Percentiles rank a stretch among this genome's conserved stretches.
These are phyloP conservation scores for Scedosporium apiospermum DNA, from an alignment of 2,329 filamentous ascomycete species.

Conservation along the genomic window DNA sequence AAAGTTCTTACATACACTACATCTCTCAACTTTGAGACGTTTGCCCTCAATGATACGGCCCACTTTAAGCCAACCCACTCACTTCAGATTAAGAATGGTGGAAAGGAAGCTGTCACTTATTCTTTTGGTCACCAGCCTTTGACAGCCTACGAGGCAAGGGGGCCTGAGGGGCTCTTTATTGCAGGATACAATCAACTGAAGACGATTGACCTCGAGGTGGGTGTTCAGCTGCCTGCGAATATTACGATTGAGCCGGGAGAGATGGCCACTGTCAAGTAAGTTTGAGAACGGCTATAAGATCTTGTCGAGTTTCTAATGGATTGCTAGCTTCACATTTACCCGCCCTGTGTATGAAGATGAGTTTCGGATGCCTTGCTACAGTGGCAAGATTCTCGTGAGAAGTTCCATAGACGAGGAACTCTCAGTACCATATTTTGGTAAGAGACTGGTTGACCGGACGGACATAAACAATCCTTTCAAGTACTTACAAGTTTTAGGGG, in stretches of 20 bases:
- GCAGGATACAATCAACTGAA: conserved; percentile 1
- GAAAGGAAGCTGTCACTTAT: conserved; percentile 28
- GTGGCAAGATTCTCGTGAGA: conserved; percentile 31
- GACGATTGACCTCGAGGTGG: conserved; percentile 1
- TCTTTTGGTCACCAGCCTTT: conserved; percentile 28
- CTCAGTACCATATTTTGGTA: conserved; percentile 27
- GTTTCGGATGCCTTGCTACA: conserved; percentile 29
- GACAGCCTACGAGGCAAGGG: conserved; percentile 27
- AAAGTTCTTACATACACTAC: conserved; percentile 32
- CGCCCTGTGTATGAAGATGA: conserved; percentile 15
- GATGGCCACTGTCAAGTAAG: conserved; percentile 3
- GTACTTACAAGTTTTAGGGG: not conserved
- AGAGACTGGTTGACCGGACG: not conserved
- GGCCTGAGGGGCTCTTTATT: conserved; percentile 5
- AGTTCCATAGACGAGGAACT: conserved; percentile 30
- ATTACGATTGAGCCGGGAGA: conserved; percentile 1
- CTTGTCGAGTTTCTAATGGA: not conserved
- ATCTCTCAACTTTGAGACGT: conserved; percentile 28
- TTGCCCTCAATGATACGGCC: conserved; percentile 39
- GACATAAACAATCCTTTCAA: not conserved
- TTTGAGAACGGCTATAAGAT: not conserved
- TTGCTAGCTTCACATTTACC: conserved; percentile 15
- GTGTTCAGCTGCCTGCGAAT: conserved; percentile 2
- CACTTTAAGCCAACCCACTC: conserved; percentile 26
- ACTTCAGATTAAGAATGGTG: conserved; percentile 34